These are phyloP conservation scores for Abelmoschus esculentus DNA, from an alignment of 345 rosid genomes.

Conservation along the genomic window DNA sequence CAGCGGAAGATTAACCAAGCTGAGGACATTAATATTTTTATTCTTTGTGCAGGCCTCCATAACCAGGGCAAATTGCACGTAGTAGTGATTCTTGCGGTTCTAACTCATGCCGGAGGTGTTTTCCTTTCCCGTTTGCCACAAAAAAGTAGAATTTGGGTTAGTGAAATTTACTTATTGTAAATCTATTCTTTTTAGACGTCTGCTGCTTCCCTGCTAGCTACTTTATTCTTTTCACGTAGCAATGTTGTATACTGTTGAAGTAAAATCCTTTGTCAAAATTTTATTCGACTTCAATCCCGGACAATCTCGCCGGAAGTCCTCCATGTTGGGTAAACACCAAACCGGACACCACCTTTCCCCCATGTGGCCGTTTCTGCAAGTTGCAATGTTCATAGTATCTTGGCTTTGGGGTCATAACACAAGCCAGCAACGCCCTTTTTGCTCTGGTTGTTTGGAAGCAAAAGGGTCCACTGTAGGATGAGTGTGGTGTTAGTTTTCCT, in stretches of 20 bases:
- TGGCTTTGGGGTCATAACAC: no score
- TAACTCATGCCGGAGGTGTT: slow-evolving; percentile 30
- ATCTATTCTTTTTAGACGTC: slow-evolving; percentile 17
- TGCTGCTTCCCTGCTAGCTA: slow-evolving; percentile 35
- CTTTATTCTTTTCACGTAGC: slow-evolving; percentile 38
- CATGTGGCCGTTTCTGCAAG: no score
- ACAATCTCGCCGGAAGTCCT: no score
- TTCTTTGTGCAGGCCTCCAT: slow-evolving; percentile 48
- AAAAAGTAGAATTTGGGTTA: slow-evolving; percentile 29
- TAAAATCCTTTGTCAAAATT: slow-evolving; percentile 18
- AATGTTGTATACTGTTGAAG: slow-evolving; percentile 19
- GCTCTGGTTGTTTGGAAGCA: no score
- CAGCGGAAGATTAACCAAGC: slow-evolving; percentile 31
- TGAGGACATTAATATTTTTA: slow-evolving; percentile 31
- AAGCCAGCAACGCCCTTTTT: no score
- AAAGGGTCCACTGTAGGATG: no score
- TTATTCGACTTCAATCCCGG: no score
- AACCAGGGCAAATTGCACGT: slow-evolving; percentile 24
- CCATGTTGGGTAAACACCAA: no score
- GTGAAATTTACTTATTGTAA: slow-evolving; percentile 26
- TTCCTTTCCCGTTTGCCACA: slow-evolving; percentile 13
- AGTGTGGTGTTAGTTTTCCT: no score
- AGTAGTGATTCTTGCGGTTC: slow-evolving; percentile 45
- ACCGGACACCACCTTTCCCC: no score
- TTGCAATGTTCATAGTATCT: no score